Evolutionary conservation across 2,329 filamentous ascomycete species (phyloP), one percentile per base, ranked within the genome.

Genomic region (Cladosporium sp.): DNA sequence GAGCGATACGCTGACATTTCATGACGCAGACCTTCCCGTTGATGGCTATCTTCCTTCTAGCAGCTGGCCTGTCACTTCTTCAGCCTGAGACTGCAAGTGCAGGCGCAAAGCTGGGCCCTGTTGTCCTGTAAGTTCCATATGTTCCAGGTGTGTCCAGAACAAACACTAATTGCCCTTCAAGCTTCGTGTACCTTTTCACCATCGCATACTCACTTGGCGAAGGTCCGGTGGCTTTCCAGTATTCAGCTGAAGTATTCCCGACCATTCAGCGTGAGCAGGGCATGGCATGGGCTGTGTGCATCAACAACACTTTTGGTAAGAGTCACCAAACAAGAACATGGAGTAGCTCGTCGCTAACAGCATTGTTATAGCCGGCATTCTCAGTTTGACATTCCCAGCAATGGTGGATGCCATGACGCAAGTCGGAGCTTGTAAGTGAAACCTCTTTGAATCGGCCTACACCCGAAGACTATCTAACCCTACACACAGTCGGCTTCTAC

Each of bases 201-300:
- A 70, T 78, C 13, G 71, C 73, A 20, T 78, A 78, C 58, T 73
- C 70, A 0, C 70, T 74, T 0, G 68, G 68, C 16, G 68, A 69
- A 60, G 69, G 69, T 4, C 69, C 69, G 1, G 67, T 70, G 0
- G 67, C 69, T 4, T 70, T 71, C 61, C 72, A 71, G 55, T 58
- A 71, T 65, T 58, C 64, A 0, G 72, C 72, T 12, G 72, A 75
- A 49, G 71, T 71, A 0, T 74, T 72, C 58, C 72, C 72, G 0
- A 66, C 73, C 15, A 71, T 72, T 33, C 65, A 73, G 36, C 69
- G 72, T 54, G 70, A 72, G 53, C 60, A 65, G 25, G 65, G 64
- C 3, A 67, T 67, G 64, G 75, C 77, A 0, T 79, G 75, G 40
- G 78, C 75, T 11, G 80, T 78, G 69, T 75, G 77, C 50, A 80